A percentile compares a stretch with the other conserved stretches of the same genome.
phyloP scores from a whole-genome alignment of 2,329 filamentous ascomycete species.

The Arthrobotrys pseudoclavata region DNA sequence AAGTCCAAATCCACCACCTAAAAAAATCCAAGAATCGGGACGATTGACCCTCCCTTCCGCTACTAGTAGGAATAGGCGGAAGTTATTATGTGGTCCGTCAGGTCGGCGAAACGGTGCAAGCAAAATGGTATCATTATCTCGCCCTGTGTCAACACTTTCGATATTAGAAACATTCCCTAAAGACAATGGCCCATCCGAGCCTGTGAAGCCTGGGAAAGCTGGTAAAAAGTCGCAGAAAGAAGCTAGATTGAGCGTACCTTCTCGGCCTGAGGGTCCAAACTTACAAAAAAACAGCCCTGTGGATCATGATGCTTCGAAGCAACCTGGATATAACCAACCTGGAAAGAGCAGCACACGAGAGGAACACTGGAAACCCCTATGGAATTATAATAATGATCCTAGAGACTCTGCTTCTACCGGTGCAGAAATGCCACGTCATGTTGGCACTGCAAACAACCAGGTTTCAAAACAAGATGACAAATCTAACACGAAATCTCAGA shows the following conservation, averaged over 20 bases:
- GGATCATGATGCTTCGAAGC: not conserved
- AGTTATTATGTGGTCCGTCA: constrained; percentile 49
- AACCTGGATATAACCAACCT: no score
- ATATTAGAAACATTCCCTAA: constrained; percentile 30
- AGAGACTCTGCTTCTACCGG: not conserved
- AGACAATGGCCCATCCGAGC: not conserved
- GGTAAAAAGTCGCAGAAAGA: not conserved
- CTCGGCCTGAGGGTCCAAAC: not conserved
- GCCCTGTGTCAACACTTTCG: constrained; percentile 39
- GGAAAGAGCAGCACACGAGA: not conserved
- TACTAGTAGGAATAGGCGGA: constrained; percentile 43
- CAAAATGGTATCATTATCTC: constrained; percentile 8
- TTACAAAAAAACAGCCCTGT: not conserved
- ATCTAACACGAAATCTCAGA: not conserved
- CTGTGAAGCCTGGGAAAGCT: not conserved
- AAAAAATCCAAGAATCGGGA: constrained; percentile 4
- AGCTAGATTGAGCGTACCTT: not conserved
- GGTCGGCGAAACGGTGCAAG: not conserved
- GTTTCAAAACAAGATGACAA: not conserved
- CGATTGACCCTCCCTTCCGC: constrained; percentile 49
- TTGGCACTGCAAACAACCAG: not conserved
- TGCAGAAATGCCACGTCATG: not conserved
- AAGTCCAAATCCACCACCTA: not conserved
- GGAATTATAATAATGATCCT: not conserved
- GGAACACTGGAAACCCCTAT: not conserved